Evolutionary conservation across 768 basidiomycete genomes (phyloP), one percentile per base, ranked within the genome.

Genomic region (Mycena venus): DNA sequence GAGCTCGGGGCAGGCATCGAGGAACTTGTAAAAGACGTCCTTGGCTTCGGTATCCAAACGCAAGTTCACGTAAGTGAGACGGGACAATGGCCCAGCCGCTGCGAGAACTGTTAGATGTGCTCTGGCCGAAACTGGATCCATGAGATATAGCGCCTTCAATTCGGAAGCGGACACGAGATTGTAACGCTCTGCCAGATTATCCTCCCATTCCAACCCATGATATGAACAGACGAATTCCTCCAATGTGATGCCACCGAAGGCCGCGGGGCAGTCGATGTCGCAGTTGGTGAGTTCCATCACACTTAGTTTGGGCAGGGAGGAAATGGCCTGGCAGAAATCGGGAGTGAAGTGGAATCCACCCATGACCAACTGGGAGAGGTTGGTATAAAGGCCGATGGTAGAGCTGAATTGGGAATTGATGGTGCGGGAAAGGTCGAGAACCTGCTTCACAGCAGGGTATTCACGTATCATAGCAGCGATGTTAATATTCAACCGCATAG

Each of bases 21-120:
- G 59, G 51, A 73, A 73, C 14, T 29, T 29, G 60, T 61, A 73
- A 31, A 73, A 73, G 0, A 63, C 12, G 25, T 73, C 72, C 40
- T 55, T 38, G 47, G n/a, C 49, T 3, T 56, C 72, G n/a, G 34
- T 3, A 9, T 10, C 31, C n/a, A 73, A 17, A n/a, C 7, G 10
- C 36, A 73, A 15, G 17, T 38, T 55, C 27, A 68, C 32, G 12
- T 14, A 7, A 21, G 44, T 38, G 40, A 73, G 72, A 40, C 19
- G 49, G 21, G 72, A 60, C 25, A 68, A 38, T 4, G 72, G 65
- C 17, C 27, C 72, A 2, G 66, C 21, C 0, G 38, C 15, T 25
- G 36, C 27, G 34, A 73, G 58, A 27, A 55, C 49, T 17, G 65
- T 34, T 12, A 73, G 66, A 9, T 42, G 62, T 29, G 29, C 29